Base-by-base conservation (phyloP, 371 early-diverging fungal genomes). In the Lichtheimia ramosa region DNA sequence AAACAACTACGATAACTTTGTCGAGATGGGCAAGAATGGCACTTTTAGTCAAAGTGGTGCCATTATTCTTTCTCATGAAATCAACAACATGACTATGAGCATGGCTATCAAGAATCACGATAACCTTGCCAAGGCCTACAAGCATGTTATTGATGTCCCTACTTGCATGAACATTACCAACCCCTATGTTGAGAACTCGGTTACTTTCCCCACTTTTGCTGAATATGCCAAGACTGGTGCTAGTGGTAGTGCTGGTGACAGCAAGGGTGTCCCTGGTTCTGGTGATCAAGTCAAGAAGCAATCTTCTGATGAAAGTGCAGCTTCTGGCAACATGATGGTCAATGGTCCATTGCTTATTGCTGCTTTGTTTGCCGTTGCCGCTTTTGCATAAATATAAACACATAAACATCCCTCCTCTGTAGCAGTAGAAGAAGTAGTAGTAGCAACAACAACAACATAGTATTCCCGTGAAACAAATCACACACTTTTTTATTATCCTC, bases 41-140 rank as follows among this genome's bases (percentile, higher is more conserved):
- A 77, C 77, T 15, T 73, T 75, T 60, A 63, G 69, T 43, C 43
- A 54, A 39, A 48, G 49, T 48, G 76, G 74, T 61, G 77, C 70
- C 59, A 71, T 77, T 55, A 76, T 78, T 14, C 62, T 80, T 18
- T 46, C 74, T 53, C 83, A 83, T 63, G 80, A 83, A 70, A 71
- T 83, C 56, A 70, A 76, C 54, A 79, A 83, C 65, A 57, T 56
- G 46, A 80, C 80, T 27, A 80, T 83, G 77, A 28, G 48, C 2
- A 46, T 78, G 41, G 74, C 78, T 23, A 48, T 77, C 12, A 51
- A 74, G 16, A 66, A 78, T 51, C 62, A 75, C 46, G 71, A 75
- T 54, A 66, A 63, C 24, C 75, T 83, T 54, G 54, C 63, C 24
- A 23, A 57, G 18, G 69, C 75, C n/a, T 73, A 75, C 64, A 78